Evolutionary conservation across 257 asterid species (phyloP).

Genomic region (Solanum ahanhuiri): DNA sequence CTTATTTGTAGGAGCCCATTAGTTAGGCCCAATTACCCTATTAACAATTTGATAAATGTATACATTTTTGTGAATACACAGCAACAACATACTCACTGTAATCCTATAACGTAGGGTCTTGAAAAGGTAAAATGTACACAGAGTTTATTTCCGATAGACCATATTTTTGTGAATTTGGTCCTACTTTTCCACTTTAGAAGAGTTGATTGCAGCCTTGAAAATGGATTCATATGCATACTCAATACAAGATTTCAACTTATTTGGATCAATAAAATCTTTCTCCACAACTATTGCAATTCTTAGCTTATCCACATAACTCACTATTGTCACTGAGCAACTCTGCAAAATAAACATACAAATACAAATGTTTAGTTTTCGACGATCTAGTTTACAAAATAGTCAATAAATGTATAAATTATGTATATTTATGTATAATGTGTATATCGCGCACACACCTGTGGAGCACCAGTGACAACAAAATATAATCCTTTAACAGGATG

Average conservation of each 20-base stretch:
- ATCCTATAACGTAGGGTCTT: fast-evolving
- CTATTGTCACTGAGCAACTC: slow-evolving; percentile 37
- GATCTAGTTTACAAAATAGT: not conserved
- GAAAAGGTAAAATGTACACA: not conserved
- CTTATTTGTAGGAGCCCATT: not conserved
- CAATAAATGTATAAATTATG: not conserved
- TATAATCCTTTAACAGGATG: slow-evolving; percentile 45
- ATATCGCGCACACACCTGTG: slow-evolving; percentile 24
- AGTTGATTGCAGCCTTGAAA: slow-evolving; percentile 26
- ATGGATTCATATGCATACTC: slow-evolving; percentile 37
- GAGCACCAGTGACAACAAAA: slow-evolving; percentile 37
- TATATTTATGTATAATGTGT: no score
- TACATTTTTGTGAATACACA: not conserved
- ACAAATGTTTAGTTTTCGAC: not conserved
- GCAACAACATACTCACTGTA: not conserved
- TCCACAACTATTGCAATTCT: slow-evolving; percentile 42
- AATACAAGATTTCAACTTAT: slow-evolving; percentile 39
- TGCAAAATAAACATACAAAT: slow-evolving; percentile 11
- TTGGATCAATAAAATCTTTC: slow-evolving; percentile 46
- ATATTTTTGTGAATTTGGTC: not conserved
- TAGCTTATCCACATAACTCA: slow-evolving; percentile 45
- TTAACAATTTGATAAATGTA: not conserved
- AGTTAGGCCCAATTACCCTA: not conserved
- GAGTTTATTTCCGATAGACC: not conserved
- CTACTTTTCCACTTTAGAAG: not conserved